Conservation (phyloP, 805 yeast species). For the Yarrowia divulgata region DNA sequence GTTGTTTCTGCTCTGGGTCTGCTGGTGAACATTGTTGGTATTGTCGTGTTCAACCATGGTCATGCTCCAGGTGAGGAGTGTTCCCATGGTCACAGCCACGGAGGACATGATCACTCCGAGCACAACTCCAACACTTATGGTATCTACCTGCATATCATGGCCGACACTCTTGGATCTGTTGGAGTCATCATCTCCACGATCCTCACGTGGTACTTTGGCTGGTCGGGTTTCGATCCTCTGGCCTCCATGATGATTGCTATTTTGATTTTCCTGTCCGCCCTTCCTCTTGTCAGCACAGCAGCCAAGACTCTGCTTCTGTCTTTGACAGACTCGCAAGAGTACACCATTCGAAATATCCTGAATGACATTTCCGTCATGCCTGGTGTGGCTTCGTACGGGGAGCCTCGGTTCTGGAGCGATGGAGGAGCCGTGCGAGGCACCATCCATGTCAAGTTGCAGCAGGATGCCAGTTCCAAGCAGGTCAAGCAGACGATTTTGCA, state of each 20-base stretch:
- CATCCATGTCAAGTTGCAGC: slow-evolving; percentile 75
- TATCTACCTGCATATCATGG: slow-evolving; percentile 88
- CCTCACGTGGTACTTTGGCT: slow-evolving; percentile 70
- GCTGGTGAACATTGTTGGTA: slow-evolving; percentile 87
- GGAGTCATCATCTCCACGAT: slow-evolving; percentile 94
- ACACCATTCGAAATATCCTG: slow-evolving; percentile 65
- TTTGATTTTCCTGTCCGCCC: slow-evolving; percentile 78
- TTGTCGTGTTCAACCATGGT: slow-evolving; percentile 92
- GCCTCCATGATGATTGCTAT: slow-evolving; percentile 88
- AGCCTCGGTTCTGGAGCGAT: slow-evolving; percentile 91
- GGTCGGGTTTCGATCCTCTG: slow-evolving; percentile 88
- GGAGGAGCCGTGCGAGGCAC: slow-evolving; percentile 68
- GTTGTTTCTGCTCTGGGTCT: slow-evolving; percentile 86
- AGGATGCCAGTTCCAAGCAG: slow-evolving; percentile 68
- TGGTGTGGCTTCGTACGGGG: slow-evolving; percentile 84
- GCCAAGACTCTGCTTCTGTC: slow-evolving; percentile 74
- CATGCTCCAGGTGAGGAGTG: slow-evolving; percentile 57
- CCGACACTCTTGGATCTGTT: slow-evolving; percentile 95
- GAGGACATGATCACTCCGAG: slow-evolving; percentile 47
- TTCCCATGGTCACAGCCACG: slow-evolving; percentile 55
- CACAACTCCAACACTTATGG: slow-evolving; percentile 84
- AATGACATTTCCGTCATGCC: slow-evolving; percentile 71
- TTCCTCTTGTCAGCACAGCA: slow-evolving; percentile 84
- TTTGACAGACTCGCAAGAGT: slow-evolving; percentile 66
- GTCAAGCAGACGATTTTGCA: slow-evolving; percentile 67